Evolutionary conservation across 2,329 filamentous ascomycete genomes (phyloP), one percentile per base, ranked within the genome.

Genomic region (Albifimbria verrucaria): DNA sequence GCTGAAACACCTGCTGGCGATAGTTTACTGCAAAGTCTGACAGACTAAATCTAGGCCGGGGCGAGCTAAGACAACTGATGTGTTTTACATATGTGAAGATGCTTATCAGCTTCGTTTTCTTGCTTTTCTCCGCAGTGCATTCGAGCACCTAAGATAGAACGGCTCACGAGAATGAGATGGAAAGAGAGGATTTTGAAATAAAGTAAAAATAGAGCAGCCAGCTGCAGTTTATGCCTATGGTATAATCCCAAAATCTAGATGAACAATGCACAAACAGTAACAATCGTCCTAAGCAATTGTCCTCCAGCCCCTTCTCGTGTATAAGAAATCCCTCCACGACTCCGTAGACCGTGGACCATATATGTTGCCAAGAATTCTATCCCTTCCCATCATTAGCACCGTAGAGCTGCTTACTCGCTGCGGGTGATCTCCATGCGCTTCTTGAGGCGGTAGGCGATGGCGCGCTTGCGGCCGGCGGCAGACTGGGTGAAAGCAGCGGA

Each of bases 401-500:
- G n/a, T 21, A 32, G 17, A 48, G 7, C 7, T 24, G 25, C 23
- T 44, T 50, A 50, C n/a, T 55, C 43, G 42, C 15, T 18, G 50
- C 57, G 62, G 55, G 55, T 59, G 59, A 72, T 61, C 53, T 68
- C 61, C 65, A 71, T 68, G 44, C 69, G 66, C 65, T 71, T 71
- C 65, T 65, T 69, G 17, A 72, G 62, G 17, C 69, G 64, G 69
- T 80, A 85, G 63, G 79, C 81, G 52, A 87, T 71, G 39, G 84
- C 82, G 47, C 84, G 76, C 81, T 86, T 87, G 70, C 79, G 76
- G 18, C 80, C 80, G 17, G 75, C 74, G 15, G 77, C 52, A 52
- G 75, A 77, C 76, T 86, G 82, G 1, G 83, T 87, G 68, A 88
- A 88, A 26, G 83, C 85, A 26, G 77, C 83, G 15, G 81, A 83